These are phyloP conservation scores for Pythium pyrilobum DNA, from an alignment of 352 stramenopile species.

Conservation along the genomic window DNA sequence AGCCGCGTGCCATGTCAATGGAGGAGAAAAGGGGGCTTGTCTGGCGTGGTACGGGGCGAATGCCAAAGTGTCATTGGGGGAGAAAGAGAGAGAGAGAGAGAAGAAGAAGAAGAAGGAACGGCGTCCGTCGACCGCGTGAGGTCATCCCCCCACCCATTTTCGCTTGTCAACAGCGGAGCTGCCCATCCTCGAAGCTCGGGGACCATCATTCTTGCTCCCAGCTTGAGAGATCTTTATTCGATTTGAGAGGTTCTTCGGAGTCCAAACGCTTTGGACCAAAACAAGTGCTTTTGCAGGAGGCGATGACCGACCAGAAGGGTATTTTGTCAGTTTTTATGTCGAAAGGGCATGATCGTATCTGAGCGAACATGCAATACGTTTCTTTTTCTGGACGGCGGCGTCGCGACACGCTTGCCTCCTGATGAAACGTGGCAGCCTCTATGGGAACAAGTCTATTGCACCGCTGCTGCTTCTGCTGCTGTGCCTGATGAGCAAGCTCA, in stretches of 20 bases:
- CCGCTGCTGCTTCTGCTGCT: not conserved
- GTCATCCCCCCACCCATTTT: conserved; percentile 1
- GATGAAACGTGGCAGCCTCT: too few species aligned
- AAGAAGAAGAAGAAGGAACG: too few species aligned
- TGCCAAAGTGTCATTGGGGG: too few species aligned
- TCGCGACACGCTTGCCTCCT: too few species aligned
- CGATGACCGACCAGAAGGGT: not conserved
- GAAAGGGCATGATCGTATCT: conserved; percentile 11
- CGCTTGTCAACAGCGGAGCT: conserved; percentile 11
- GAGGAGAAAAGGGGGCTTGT: not conserved
- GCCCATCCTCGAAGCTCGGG: not conserved
- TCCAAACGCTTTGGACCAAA: not conserved
- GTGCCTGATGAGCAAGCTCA: not conserved
- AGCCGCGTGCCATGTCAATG: conserved; percentile 4
- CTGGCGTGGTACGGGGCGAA: too few species aligned
- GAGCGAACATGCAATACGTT: not conserved
- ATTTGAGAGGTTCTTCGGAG: conserved; percentile 1
- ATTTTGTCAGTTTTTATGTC: conserved; percentile 3
- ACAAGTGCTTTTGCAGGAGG: not conserved
- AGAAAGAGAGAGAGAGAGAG: too few species aligned
- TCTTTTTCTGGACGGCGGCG: not conserved
- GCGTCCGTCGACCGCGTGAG: too few species aligned
- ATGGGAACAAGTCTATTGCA: too few species aligned
- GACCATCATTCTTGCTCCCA: conserved; percentile 7
- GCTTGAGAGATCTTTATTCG: conserved; percentile 5